Percentiles rank a stretch among this genome's conserved stretches.
These are phyloP conservation scores for Hypoxylon rickii DNA, from an alignment of 495 filamentous ascomycete genomes.

Conservation along the genomic window DNA sequence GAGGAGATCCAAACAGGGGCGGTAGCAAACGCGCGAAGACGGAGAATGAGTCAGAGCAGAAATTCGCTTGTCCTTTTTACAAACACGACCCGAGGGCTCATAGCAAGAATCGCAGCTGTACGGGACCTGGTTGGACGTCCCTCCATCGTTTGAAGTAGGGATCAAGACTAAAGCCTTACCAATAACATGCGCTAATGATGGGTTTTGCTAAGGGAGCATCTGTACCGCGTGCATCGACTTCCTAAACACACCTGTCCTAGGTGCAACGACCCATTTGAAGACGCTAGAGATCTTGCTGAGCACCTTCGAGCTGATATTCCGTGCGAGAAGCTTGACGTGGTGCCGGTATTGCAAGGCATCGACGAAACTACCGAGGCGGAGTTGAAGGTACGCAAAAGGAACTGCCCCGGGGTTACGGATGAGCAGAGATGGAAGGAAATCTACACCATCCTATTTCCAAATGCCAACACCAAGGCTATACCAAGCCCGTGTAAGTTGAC, in stretches of 20 bases:
- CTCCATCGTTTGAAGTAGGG: conserved; percentile 53
- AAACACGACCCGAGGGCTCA: conserved; percentile 46
- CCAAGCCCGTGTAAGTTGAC: conserved; percentile 46
- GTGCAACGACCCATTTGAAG: conserved; percentile 46
- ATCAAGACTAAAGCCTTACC: background rate
- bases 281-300: conserved; percentile 38
- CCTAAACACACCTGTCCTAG: conserved; percentile 46
- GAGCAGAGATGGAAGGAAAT: conserved; percentile 52
- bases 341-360: conserved; percentile 30
- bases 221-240: conserved; percentile 48
- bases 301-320: conserved; percentile 46
- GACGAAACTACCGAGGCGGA: conserved; percentile 35
- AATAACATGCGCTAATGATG: conserved; percentile 1
- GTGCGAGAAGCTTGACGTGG: conserved; percentile 37
- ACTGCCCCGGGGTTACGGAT: conserved; percentile 45
- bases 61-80: conserved; percentile 50
- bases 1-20: conserved; percentile 30
- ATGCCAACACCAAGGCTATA: conserved; percentile 40
- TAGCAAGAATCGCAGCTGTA: conserved; percentile 43
- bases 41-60: conserved; percentile 25
- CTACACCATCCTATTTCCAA: conserved; percentile 48
- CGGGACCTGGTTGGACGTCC: conserved; percentile 47
- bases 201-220: conserved; percentile 43
- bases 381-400: conserved; percentile 46
- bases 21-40: conserved; percentile 36